Conservation (phyloP, 2,329 filamentous ascomycete species). For the Dothideomycetes sp. region DNA sequence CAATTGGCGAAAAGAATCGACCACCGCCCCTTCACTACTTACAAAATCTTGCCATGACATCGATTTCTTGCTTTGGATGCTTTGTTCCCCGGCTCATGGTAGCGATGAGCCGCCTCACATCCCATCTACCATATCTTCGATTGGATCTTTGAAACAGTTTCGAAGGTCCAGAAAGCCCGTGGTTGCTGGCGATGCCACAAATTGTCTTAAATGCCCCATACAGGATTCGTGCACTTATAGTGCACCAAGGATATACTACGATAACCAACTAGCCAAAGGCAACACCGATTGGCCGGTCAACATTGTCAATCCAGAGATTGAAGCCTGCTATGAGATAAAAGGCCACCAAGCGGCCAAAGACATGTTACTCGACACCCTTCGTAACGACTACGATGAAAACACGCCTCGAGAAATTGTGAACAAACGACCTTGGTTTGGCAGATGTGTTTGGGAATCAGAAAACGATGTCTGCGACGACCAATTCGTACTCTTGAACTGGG, state of each 20-base stretch:
- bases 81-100: conserved; percentile 57
- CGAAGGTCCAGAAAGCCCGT: conserved; percentile 64
- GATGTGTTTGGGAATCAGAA: conserved; percentile 90
- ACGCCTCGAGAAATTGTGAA: conserved; percentile 41
- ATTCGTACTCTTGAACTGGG: conserved; percentile 78
- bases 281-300: conserved; percentile 74
- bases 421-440: conserved; percentile 63
- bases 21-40: conserved; percentile 69
- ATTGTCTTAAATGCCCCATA: conserved; percentile 72
- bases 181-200: conserved; percentile 67
- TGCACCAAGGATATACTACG: conserved; percentile 71
- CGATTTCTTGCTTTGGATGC: conserved; percentile 82
- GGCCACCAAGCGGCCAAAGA: conserved; percentile 43
- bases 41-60: conserved; percentile 97
- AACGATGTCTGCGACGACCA: conserved; percentile 95
- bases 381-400: conserved; percentile 48
- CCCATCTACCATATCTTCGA: conserved; percentile 65
- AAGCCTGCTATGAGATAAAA: conserved; percentile 51
- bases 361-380: conserved; percentile 40
- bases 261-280: conserved; percentile 55
- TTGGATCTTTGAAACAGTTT: conserved; percentile 71
- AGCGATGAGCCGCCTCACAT: conserved; percentile 52
- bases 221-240: conserved; percentile 75
- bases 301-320: conserved; percentile 86
- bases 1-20: conserved; percentile 81